Percentiles rank a stretch among this genome's conserved stretches.
Evolutionary conservation across 177 flowering plant species (phyloP).

Genomic region (Tripterygium wilfordii): DNA sequence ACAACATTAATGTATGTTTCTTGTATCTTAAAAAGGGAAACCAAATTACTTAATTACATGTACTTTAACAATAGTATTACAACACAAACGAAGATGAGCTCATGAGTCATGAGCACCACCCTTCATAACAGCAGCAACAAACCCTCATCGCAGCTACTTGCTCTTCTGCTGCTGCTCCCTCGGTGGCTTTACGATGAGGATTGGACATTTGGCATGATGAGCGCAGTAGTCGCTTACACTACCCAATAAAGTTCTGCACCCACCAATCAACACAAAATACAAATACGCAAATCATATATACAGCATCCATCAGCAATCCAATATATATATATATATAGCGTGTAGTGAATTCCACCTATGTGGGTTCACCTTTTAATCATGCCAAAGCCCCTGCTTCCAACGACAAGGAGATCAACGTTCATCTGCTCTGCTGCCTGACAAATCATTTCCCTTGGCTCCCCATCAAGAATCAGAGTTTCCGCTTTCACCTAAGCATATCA

Average conservation of each 20-base stretch:
- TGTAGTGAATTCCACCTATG: too few species aligned
- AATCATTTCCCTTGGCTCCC: constrained; percentile 80
- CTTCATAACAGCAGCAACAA: too few species aligned
- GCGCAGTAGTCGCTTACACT: constrained; percentile 89
- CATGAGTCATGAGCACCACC: too few species aligned
- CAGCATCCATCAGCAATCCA: not conserved
- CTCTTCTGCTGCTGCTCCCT: constrained; percentile 10
- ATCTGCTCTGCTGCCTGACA: constrained; percentile 46
- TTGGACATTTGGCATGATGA: constrained; percentile 64
- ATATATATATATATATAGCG: too few species aligned
- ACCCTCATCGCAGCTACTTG: not conserved
- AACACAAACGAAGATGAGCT: too few species aligned
- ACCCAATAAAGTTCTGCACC: constrained; percentile 74
- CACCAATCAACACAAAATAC: not conserved
- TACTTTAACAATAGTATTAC: too few species aligned
- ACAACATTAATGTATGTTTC: too few species aligned
- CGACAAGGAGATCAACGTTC: constrained; percentile 49
- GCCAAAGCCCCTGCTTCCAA: constrained; percentile 73
- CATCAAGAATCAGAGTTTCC: constrained; percentile 48
- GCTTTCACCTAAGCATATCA: constrained; percentile 45
- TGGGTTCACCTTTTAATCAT: constrained; percentile 69
- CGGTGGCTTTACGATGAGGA: constrained; percentile 75
- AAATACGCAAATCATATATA: not conserved
- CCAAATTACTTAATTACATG: too few species aligned
- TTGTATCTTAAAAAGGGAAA: too few species aligned